These are phyloP conservation scores for Chlorella vulgaris DNA, from an alignment of 139 green algal species.

Conservation along the genomic window DNA sequence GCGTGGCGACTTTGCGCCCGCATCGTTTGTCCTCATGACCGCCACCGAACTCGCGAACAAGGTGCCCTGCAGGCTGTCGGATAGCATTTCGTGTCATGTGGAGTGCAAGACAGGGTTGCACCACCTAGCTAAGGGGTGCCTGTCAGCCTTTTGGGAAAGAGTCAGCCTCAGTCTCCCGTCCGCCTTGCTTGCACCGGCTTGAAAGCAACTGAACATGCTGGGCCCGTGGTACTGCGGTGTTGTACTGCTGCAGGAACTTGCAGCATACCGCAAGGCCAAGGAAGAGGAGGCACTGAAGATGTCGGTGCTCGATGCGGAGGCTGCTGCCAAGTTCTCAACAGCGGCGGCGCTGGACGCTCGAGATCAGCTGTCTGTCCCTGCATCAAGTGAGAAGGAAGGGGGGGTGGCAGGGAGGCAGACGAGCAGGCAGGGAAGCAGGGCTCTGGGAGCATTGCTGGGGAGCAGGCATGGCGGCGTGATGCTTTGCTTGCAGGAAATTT, in stretches of 20 bases:
- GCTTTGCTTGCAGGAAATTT: too few relatives aligned
- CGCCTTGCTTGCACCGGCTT: too few relatives aligned
- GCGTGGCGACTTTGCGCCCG: constrained; percentile 41
- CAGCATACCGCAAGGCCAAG: constrained; percentile 67
- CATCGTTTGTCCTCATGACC: constrained; percentile 54
- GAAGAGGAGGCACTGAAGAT: constrained; percentile 73
- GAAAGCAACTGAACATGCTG: too few relatives aligned
- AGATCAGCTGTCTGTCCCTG: constrained; percentile 20
- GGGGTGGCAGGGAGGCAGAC: not conserved
- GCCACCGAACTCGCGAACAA: constrained; percentile 66
- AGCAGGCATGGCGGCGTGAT: too few relatives aligned
- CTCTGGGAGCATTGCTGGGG: too few relatives aligned
- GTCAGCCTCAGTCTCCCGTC: too few relatives aligned
- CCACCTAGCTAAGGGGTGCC: too few relatives aligned
- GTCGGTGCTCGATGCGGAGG: constrained; percentile 78
- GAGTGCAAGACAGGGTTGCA: too few relatives aligned
- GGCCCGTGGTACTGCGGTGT: not conserved
- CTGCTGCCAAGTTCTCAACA: constrained; percentile 67
- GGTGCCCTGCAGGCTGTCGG: too few relatives aligned
- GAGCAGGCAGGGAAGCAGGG: not conserved
- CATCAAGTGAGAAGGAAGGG: not conserved
- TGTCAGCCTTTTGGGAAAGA: too few relatives aligned
- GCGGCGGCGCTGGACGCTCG: constrained; percentile 41
- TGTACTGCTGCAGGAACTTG: constrained; percentile 56
- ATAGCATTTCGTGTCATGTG: too few relatives aligned